Conservation (phyloP, 345 rosid species). For the Bruguiera sexangula region DNA sequence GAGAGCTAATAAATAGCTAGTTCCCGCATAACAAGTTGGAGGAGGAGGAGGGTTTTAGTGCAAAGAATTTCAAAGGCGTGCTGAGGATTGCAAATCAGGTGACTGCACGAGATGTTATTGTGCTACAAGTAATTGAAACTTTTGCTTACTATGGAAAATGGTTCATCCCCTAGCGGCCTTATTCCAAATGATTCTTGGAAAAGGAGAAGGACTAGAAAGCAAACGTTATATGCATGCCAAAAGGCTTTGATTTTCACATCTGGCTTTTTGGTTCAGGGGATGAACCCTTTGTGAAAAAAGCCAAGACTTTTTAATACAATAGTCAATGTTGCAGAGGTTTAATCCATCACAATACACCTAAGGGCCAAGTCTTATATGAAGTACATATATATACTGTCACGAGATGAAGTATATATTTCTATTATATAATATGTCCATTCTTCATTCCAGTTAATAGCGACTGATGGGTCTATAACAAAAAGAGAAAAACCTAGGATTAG, state of each 20-base stretch:
- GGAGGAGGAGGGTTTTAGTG: too few species aligned
- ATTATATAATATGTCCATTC: background rate
- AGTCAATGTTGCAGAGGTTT: too few species aligned
- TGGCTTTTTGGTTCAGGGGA: conserved; percentile 3
- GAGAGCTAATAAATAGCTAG: background rate
- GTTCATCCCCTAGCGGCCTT: conserved; percentile 28
- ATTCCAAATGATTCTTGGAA: conserved; percentile 15
- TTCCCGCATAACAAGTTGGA: background rate
- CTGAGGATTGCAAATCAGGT: conserved; percentile 4
- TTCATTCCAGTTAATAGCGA: background rate
- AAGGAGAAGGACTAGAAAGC: conserved; percentile 3
- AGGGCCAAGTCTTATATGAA: too few species aligned
- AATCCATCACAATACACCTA: too few species aligned
- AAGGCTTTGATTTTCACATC: conserved; percentile 1
- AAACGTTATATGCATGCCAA: background rate
- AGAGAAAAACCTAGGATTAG: background rate
- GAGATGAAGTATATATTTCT: background rate
- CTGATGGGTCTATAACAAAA: background rate
- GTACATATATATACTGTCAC: too few species aligned
- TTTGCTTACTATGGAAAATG: conserved; percentile 26
- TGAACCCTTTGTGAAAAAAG: too few species aligned
- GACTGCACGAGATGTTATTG: conserved; percentile 9
- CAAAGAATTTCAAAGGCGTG: too few species aligned
- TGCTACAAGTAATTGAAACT: conserved; percentile 13
- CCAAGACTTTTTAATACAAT: too few species aligned